These are phyloP conservation scores for Tilletia indica DNA, from an alignment of 1,284 basidiomycete species.

Conservation along the genomic window DNA sequence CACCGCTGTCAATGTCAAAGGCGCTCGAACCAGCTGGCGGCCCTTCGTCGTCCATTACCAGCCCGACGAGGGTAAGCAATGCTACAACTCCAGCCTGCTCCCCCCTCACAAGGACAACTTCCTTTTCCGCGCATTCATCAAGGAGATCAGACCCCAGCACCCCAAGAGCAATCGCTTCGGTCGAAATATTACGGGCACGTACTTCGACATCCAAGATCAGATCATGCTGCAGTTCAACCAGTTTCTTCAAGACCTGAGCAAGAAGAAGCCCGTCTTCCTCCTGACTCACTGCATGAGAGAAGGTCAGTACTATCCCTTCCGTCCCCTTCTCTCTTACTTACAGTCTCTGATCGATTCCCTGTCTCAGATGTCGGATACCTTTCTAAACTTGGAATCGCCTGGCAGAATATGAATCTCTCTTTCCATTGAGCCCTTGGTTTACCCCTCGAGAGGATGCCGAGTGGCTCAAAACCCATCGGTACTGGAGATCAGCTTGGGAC, in stretches of 20 bases:
- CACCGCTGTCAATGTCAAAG: neutral
- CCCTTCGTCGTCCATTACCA: neutral
- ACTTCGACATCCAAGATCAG: neutral
- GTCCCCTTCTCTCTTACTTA: neutral
- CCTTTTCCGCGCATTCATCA: neutral
- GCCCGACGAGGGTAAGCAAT: neutral
- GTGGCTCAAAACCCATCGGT: neutral
- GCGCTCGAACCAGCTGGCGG: neutral
- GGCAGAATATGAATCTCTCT: conserved; percentile 1
- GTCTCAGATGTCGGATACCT: conserved; percentile 6
- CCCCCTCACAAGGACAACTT: conserved; percentile 5
- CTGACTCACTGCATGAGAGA: conserved; percentile 8
- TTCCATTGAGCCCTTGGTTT: conserved; percentile 8
- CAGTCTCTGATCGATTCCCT: neutral
- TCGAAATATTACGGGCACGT: neutral
- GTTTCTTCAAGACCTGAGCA: neutral
- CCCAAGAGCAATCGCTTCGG: neutral
- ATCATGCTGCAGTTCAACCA: neutral
- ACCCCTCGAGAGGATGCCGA: conserved; percentile 6
- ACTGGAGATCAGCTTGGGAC: conserved; percentile 11
- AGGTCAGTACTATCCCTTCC: neutral
- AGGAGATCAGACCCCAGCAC: neutral
- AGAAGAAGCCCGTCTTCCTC: conserved; percentile 11
- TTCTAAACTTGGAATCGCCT: neutral
- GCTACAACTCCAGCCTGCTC: neutral